These are phyloP conservation scores for Lumnitzera racemosa DNA, from an alignment of 345 rosid species.

Conservation along the genomic window DNA sequence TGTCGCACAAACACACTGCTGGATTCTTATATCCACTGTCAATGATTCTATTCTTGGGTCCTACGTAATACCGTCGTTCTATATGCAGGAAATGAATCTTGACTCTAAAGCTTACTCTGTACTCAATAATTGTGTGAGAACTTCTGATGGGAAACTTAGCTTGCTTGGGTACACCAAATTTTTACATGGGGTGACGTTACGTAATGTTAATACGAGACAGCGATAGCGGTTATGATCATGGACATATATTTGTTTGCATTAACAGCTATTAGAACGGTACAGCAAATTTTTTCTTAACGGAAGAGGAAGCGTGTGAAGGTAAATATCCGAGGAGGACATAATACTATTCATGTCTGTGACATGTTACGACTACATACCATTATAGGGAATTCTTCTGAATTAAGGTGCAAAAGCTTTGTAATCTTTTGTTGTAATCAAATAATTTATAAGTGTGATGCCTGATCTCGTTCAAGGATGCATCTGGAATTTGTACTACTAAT, in stretches of 20 bases:
- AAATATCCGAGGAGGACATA: neutral
- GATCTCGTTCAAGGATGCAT: too few relatives aligned
- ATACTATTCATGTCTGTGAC: neutral
- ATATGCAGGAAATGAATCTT: slow-evolving; percentile 58
- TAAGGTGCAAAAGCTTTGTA: too few relatives aligned
- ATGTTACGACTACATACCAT: too few relatives aligned
- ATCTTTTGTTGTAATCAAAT: too few relatives aligned
- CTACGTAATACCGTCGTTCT: too few relatives aligned
- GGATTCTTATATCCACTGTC: too few relatives aligned
- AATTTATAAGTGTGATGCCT: too few relatives aligned
- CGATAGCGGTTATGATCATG: slow-evolving; percentile 19
- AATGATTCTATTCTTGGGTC: too few relatives aligned
- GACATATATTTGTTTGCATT: slow-evolving; percentile 2
- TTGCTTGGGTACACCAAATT: slow-evolving; percentile 65
- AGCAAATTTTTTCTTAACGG: slow-evolving; percentile 1
- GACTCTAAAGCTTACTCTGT: slow-evolving; percentile 73
- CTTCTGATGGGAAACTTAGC: slow-evolving; percentile 79
- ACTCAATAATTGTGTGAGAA: slow-evolving; percentile 76
- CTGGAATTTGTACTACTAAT: too few relatives aligned
- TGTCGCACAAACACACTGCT: neutral
- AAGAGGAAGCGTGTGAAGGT: neutral
- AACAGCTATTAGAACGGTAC: too few relatives aligned
- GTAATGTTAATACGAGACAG: slow-evolving; percentile 48
- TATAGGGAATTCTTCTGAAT: too few relatives aligned
- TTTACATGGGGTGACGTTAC: slow-evolving; percentile 69